phyloP scores from a whole-genome alignment of 345 rosid genomes.

The Gossypium australe region DNA sequence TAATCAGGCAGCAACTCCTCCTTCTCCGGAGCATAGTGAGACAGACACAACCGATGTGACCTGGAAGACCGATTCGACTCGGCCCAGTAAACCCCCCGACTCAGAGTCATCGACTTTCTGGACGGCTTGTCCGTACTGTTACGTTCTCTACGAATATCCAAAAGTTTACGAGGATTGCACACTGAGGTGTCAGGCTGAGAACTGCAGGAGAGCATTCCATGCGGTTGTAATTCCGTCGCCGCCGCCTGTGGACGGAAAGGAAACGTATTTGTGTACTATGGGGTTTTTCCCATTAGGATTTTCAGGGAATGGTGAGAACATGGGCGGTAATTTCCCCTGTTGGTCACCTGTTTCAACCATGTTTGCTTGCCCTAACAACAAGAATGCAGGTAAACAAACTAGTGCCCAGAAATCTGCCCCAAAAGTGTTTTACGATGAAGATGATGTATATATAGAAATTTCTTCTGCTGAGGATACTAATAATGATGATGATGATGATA shows the following conservation, averaged over 20 bases:
- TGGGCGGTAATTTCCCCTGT: slow-evolving; percentile 21
- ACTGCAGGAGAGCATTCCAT: slow-evolving; percentile 72
- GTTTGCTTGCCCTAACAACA: slow-evolving; percentile 38
- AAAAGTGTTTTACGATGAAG: slow-evolving; percentile 36
- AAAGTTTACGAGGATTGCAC: slow-evolving; percentile 72
- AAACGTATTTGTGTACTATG: slow-evolving; percentile 65
- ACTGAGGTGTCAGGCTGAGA: slow-evolving; percentile 50
- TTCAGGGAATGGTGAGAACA: slow-evolving; percentile 25
- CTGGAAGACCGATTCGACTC: slow-evolving; percentile 19
- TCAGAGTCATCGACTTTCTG: slow-evolving; percentile 53
- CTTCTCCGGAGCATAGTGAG: not conserved
- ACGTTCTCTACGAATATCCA: slow-evolving; percentile 62
- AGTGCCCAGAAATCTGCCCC: slow-evolving; percentile 16
- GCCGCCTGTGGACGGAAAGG: slow-evolving; percentile 66
- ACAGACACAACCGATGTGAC: slow-evolving; percentile 20
- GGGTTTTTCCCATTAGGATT: slow-evolving; percentile 68
- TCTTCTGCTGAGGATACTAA: slow-evolving; percentile 34
- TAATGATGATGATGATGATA: slow-evolving; percentile 33
- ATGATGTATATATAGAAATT: slow-evolving; percentile 36
- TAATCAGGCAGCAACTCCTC: slow-evolving; percentile 11
- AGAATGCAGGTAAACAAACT: slow-evolving; percentile 16
- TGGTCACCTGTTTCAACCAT: slow-evolving; percentile 83
- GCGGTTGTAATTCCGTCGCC: slow-evolving; percentile 57
- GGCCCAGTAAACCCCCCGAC: slow-evolving; percentile 14
- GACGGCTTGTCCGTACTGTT: slow-evolving; percentile 96